Evolutionary conservation across 805 yeast genomes (phyloP).

Genomic region (Wickerhamomyces strasburgensis): DNA sequence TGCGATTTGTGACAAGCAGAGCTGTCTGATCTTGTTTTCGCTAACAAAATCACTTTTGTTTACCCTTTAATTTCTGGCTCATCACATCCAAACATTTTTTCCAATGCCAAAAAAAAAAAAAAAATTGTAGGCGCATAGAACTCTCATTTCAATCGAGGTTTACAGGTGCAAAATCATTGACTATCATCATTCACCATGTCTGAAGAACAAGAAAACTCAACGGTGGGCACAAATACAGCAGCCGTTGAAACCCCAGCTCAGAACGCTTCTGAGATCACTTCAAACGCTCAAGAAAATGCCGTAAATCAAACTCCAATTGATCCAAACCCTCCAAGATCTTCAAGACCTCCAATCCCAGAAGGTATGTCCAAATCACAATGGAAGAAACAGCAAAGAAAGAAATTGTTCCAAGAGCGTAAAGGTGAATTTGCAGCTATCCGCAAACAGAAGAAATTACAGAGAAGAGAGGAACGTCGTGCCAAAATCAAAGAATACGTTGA

Average conservation of each 20-base stretch:
- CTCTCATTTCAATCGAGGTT: too few relatives aligned
- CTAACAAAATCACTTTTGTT: too few relatives aligned
- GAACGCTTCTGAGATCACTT: too few relatives aligned
- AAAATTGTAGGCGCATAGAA: too few relatives aligned
- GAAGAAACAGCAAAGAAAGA: conserved; percentile 62
- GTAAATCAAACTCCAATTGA: neutral
- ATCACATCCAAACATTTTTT: conserved; percentile 1
- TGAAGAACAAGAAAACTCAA: neutral
- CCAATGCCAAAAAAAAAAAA: too few relatives aligned
- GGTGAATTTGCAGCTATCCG: conserved; percentile 51
- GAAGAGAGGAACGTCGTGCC: conserved; percentile 36
- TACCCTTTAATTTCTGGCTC: conserved; percentile 3
- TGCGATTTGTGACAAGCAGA: too few relatives aligned
- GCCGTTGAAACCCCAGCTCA: too few relatives aligned
- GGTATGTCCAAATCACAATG: conserved; percentile 86
- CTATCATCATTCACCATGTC: too few relatives aligned
- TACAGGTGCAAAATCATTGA: too few relatives aligned
- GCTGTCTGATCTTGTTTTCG: too few relatives aligned
- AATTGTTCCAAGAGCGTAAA: conserved; percentile 59
- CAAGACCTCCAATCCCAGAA: conserved; percentile 49
- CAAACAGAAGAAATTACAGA: conserved; percentile 49
- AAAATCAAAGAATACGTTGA: conserved; percentile 30
- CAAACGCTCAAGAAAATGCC: neutral
- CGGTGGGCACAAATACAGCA: neutral
- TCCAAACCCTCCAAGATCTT: conserved; percentile 2